These are phyloP conservation scores for Monosporascus sp. DNA, from an alignment of 2,329 filamentous ascomycete genomes.

Conservation along the genomic window DNA sequence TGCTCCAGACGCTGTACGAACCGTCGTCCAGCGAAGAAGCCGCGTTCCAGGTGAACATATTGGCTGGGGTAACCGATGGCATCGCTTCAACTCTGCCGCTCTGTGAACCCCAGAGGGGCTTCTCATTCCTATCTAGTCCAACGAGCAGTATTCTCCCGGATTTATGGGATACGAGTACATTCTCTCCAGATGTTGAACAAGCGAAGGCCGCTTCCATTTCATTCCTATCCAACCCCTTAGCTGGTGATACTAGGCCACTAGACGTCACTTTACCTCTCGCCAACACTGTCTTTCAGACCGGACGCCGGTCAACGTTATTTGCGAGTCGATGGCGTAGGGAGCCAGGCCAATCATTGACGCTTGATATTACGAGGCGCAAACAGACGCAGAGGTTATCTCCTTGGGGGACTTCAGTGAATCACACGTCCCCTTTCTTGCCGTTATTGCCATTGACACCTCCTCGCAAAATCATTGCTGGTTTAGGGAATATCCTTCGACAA, in stretches of 20 bases:
- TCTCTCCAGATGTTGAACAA: constrained; percentile 19
- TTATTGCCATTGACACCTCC: constrained; percentile 60
- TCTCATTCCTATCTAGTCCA: constrained; percentile 47
- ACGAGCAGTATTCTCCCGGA: constrained; percentile 37
- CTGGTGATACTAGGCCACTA: constrained; percentile 14
- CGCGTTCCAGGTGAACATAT: constrained; percentile 33
- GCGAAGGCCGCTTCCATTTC: constrained; percentile 37
- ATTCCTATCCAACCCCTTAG: constrained; percentile 30
- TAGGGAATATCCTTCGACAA: constrained; percentile 74
- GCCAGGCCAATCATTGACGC: constrained; percentile 13
- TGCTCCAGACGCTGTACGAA: constrained; percentile 23
- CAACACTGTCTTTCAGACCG: constrained; percentile 74
- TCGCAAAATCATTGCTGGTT: constrained; percentile 56
- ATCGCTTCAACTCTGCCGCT: constrained; percentile 34
- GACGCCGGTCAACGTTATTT: constrained; percentile 53
- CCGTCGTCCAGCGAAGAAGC: background rate
- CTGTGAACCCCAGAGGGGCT: constrained; percentile 32
- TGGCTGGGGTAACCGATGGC: constrained; percentile 53
- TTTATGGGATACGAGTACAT: constrained; percentile 34
- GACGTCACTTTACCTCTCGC: constrained; percentile 60
- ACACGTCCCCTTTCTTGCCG: constrained; percentile 28
- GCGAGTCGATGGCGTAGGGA: constrained; percentile 33
- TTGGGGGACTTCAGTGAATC: constrained; percentile 10
- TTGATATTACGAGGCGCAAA: constrained; percentile 29
- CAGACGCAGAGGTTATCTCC: constrained; percentile 30